phyloP scores from a whole-genome alignment of 768 basidiomycete species.

The Boletus reticulatus region DNA sequence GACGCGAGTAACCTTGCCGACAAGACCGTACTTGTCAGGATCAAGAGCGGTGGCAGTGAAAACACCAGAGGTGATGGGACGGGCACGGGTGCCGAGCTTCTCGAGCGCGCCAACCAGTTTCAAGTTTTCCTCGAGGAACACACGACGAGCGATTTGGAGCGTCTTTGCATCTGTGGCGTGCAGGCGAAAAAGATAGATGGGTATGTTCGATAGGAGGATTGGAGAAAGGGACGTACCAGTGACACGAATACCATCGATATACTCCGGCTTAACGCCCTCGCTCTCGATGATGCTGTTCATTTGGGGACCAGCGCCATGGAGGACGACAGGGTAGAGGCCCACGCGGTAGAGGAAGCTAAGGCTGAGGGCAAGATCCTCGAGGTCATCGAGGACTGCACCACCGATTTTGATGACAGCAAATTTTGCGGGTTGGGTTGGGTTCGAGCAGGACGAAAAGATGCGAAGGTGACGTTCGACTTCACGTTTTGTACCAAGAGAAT shows the following conservation, averaged over 20 bases:
- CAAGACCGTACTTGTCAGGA: slow-evolving; percentile 90
- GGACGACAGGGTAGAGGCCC: slow-evolving; percentile 95
- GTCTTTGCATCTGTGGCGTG: slow-evolving; percentile 77
- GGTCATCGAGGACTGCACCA: slow-evolving; percentile 88
- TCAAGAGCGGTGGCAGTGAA: slow-evolving; percentile 98
- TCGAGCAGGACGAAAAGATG: slow-evolving; percentile 94
- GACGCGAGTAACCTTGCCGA: slow-evolving; percentile 91
- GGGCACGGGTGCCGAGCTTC: slow-evolving; percentile 91
- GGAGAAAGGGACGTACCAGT: slow-evolving; percentile 58
- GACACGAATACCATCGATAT: slow-evolving; percentile 96
- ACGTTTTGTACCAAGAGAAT: slow-evolving; percentile 94
- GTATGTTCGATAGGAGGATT: background rate
- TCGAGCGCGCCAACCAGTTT: slow-evolving; percentile 93
- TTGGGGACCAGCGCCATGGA: slow-evolving; percentile 96
- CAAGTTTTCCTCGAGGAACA: slow-evolving; percentile 97
- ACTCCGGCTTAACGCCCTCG: slow-evolving; percentile 93
- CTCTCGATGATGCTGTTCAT: slow-evolving; percentile 90
- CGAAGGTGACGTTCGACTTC: slow-evolving; percentile 98
- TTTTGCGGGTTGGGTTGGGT: slow-evolving; percentile 86
- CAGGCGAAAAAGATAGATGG: background rate
- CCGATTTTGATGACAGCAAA: slow-evolving; percentile 99
- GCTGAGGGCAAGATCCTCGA: slow-evolving; percentile 92
- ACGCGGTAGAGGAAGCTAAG: slow-evolving; percentile 96
- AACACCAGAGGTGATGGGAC: slow-evolving; percentile 96
- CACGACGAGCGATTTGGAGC: slow-evolving; percentile 88